Conservation (phyloP, 345 rosid species). For the Gossypium longicalyx region DNA sequence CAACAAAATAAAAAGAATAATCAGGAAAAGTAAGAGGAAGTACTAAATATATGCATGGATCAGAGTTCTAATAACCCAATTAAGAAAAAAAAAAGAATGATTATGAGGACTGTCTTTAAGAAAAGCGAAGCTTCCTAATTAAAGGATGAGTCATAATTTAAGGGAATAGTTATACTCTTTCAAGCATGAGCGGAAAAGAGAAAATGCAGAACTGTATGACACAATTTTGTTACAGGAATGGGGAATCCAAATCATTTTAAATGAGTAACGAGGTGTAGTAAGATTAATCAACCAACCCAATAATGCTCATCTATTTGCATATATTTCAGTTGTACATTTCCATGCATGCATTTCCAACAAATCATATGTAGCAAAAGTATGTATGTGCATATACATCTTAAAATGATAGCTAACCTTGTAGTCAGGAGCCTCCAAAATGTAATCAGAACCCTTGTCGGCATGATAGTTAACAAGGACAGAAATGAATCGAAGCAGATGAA, state of each 20-base stretch:
- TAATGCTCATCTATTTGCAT: background rate
- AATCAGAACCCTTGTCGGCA: conserved; percentile 82
- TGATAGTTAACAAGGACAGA: conserved; percentile 89
- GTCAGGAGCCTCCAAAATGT: conserved; percentile 46
- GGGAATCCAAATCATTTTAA: background rate
- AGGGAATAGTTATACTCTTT: background rate
- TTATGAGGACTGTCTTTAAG: background rate
- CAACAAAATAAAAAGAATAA: background rate
- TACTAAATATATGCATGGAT: background rate
- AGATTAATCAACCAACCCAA: background rate
- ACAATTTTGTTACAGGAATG: background rate
- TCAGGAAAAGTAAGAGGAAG: background rate
- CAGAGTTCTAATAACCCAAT: background rate
- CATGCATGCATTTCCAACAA: background rate
- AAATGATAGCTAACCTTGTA: conserved; percentile 51
- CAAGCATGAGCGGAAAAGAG: background rate
- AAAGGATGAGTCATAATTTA: background rate
- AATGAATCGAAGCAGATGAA: conserved; percentile 95
- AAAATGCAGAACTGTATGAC: background rate
- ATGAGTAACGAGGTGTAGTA: background rate
- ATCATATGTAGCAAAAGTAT: background rate
- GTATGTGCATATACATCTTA: background rate
- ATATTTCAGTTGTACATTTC: background rate
- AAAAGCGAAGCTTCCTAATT: background rate
- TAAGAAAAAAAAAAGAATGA: background rate